phyloP scores from a whole-genome alignment of 2,329 filamentous ascomycete species.

The Xylariales sp. region DNA sequence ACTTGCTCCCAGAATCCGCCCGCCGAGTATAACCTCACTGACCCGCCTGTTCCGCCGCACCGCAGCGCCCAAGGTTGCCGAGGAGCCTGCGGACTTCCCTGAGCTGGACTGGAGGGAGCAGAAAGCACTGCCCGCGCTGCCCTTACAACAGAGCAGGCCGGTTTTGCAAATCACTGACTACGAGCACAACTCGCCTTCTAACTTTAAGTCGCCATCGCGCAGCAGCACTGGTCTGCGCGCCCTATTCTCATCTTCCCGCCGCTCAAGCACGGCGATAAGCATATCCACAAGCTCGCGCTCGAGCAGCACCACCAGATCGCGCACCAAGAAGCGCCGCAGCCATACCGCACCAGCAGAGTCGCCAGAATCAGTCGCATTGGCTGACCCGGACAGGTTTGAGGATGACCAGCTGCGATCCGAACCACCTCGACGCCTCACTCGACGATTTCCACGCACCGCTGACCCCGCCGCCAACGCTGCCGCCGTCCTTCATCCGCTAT shows the following conservation, averaged over 20 bases:
- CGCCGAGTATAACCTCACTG: slow-evolving; percentile 7
- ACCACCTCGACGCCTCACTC: slow-evolving; percentile 44
- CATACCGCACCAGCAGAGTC: slow-evolving; percentile 5
- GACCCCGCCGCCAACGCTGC: slow-evolving; percentile 36
- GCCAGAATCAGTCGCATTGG: too few species aligned
- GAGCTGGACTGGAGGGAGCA: slow-evolving; percentile 1
- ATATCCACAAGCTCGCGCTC: not conserved
- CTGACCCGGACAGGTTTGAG: too few species aligned
- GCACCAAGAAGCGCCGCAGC: not conserved
- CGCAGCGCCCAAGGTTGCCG: not conserved
- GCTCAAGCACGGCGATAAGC: slow-evolving; percentile 16
- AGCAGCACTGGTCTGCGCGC: slow-evolving; percentile 22
- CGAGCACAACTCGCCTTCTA: slow-evolving; percentile 13
- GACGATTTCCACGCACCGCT: slow-evolving; percentile 44
- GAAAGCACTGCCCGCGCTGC: slow-evolving; percentile 8
- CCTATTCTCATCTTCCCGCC: slow-evolving; percentile 18
- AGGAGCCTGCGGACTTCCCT: slow-evolving; percentile 2
- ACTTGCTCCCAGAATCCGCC: slow-evolving; percentile 19
- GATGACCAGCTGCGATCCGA: slow-evolving; percentile 9
- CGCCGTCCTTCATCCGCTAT: slow-evolving; percentile 31
- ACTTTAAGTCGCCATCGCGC: slow-evolving; percentile 6
- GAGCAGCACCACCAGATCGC: not conserved
- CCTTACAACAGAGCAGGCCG: slow-evolving; percentile 14
- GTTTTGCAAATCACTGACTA: slow-evolving; percentile 19
- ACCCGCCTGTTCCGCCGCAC: slow-evolving; percentile 7